phyloP scores from a whole-genome alignment of 1,284 basidiomycete genomes.

The Pseudozyma flocculosa region DNA sequence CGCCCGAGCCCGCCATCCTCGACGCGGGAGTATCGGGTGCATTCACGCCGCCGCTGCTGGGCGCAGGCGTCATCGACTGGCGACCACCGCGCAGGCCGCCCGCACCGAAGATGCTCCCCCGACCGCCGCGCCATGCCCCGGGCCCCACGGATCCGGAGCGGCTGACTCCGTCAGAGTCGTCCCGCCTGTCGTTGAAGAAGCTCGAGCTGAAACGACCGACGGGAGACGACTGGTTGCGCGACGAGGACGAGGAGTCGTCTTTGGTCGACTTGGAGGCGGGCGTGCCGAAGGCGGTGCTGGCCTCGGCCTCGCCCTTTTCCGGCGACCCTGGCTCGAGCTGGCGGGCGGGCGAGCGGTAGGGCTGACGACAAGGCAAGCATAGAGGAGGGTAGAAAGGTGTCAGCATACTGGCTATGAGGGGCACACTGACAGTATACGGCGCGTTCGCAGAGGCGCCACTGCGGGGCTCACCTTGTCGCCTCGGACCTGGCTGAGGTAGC shows the following conservation, averaged over 20 bases:
- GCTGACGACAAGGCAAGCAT: constrained; percentile 1
- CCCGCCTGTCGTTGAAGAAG: constrained; percentile 41
- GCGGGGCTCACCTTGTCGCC: constrained; percentile 15
- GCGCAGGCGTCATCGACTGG: constrained; percentile 25
- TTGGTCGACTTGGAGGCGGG: constrained; percentile 35
- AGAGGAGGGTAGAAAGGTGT: not conserved
- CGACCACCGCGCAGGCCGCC: constrained; percentile 43
- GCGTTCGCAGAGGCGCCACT: not conserved
- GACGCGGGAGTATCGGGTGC: constrained; percentile 16
- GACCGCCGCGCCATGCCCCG: constrained; percentile 21
- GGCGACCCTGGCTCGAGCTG: constrained; percentile 29
- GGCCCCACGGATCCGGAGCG: constrained; percentile 20
- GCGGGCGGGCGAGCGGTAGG: constrained; percentile 34
- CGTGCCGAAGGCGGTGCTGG: constrained; percentile 34
- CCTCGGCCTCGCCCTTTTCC: constrained; percentile 25
- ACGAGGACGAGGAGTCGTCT: constrained; percentile 24
- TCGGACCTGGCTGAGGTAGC: constrained; percentile 34
- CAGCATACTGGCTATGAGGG: too few species aligned
- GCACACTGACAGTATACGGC: too few species aligned
- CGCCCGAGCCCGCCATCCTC: constrained; percentile 5
- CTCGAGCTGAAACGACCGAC: constrained; percentile 41
- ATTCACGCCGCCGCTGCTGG: constrained; percentile 5
- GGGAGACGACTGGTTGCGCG: constrained; percentile 27
- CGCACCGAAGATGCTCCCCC: constrained; percentile 48
- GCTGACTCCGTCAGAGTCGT: constrained; percentile 12